Evolutionary conservation across 495 filamentous ascomycete genomes (phyloP).

Genomic region (Tuber aestivum): DNA sequence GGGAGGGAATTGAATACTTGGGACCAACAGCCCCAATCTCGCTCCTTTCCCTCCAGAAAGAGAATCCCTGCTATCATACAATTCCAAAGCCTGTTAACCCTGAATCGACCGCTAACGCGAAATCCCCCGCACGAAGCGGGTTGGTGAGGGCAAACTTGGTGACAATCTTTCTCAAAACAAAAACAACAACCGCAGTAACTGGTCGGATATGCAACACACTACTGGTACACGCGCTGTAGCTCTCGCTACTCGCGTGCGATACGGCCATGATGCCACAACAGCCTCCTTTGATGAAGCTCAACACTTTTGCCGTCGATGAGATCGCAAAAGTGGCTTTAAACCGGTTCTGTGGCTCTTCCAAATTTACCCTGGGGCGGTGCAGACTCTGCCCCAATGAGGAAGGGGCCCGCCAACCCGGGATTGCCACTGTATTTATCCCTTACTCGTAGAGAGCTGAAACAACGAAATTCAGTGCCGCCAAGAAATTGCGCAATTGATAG

Average conservation of each 20-base stretch:
- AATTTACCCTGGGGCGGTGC: not conserved
- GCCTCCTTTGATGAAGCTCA: not conserved
- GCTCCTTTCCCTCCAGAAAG: not conserved
- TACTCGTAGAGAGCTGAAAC: not conserved
- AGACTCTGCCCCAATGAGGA: not conserved
- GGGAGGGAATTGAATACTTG: constrained; percentile 9
- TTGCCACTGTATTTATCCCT: too few relatives aligned
- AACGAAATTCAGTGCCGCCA: not conserved
- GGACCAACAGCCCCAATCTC: constrained; percentile 14
- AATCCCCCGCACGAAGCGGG: not conserved
- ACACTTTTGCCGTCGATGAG: not conserved
- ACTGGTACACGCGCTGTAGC: not conserved
- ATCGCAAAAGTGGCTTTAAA: not conserved
- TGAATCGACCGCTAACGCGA: not conserved
- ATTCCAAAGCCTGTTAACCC: not conserved
- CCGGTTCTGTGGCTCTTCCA: not conserved
- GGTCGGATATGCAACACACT: not conserved
- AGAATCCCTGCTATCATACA: not conserved
- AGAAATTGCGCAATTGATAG: not conserved
- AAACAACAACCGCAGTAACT: not conserved
- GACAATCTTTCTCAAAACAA: not conserved
- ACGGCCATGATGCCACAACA: not conserved
- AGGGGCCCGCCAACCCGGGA: not conserved
- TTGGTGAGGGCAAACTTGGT: not conserved
- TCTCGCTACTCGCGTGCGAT: not conserved